Base-by-base conservation (phyloP, 164 flowering plant genomes). In the Umbellularia californica region DNA sequence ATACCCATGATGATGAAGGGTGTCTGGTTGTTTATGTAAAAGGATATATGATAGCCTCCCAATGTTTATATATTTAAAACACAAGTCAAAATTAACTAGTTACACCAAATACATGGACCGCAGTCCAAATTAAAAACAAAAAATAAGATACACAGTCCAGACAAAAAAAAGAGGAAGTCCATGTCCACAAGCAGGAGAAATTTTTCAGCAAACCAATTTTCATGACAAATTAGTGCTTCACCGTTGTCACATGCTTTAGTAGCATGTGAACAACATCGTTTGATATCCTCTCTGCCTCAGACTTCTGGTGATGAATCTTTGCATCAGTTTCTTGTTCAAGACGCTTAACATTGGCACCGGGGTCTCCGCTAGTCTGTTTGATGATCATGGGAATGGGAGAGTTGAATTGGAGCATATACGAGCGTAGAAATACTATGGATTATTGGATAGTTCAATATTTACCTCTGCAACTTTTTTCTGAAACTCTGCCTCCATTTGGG, bases 271-370 rank as follows among this genome's bases (percentile, higher is more conserved):
- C 94, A 70, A 94, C 92, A 33, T 89, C 97, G 62, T 77, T 78
- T 4, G 95, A 89, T 35, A 92, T 87, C 69, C 85, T 87, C 19
- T 81, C 70, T 15, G 92, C 80, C 77, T 90, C 88, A 14, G 76
- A 50, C 74, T 90, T 92, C 82, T 92, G 84, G 74, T 89, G 83
- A 17, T 78, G 27, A 60, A 93, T 95, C 84, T 90, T 95, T 14
- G 17, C 81, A 2, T 80, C 88, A 1, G 99, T 95, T 81, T 95
- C 99, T 76, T 71, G 73, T 68, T 95, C 99, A 50, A 93, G 97
- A 58, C 96, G 89, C 86, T 93, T 95, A 68, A 88, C 92, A 74
- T 93, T 95, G 27, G 96, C 90, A 75, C 99, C 97, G 0, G 99
- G 88, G 82, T 90, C 96, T 66, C 99, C 99, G 65, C 94, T 93